A percentile compares a stretch with the other conserved stretches of the same genome.
Evolutionary conservation across 306 rosid genomes (phyloP).

Genomic region (Vigna nakashimae): DNA sequence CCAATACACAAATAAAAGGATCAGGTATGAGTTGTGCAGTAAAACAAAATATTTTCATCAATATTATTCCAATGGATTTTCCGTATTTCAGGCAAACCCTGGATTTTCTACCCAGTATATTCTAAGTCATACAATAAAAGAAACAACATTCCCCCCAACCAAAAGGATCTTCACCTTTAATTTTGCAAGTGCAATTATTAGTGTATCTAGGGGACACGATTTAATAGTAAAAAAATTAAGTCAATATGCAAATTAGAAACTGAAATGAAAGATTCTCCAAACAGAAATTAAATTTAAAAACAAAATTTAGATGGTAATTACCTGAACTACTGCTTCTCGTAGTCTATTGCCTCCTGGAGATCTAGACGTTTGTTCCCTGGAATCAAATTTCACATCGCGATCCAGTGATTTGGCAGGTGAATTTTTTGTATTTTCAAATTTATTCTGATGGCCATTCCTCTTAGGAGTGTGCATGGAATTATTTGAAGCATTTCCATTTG

Average conservation of each 20-base stretch:
- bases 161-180: background rate
- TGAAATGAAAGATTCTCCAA: conserved; percentile 28
- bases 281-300: conserved; percentile 33
- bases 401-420: conserved; percentile 54
- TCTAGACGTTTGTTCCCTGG: conserved; percentile 52
- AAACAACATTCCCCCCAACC: background rate
- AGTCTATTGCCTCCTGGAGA: conserved; percentile 66
- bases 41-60: conserved; percentile 6
- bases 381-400: conserved; percentile 53
- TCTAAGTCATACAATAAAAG: conserved; percentile 1
- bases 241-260: conserved; percentile 27
- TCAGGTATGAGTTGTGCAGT: background rate
- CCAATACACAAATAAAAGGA: conserved; percentile 7
- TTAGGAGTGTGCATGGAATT: conserved; percentile 44
- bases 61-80: conserved; percentile 24
- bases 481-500: conserved; percentile 54
- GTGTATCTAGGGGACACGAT: conserved; percentile 24
- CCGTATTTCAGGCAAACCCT: background rate
- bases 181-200: conserved; percentile 5
- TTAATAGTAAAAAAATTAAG: background rate
- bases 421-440: conserved; percentile 51
- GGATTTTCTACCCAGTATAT: background rate
- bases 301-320: conserved; percentile 48
- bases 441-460: conserved; percentile 50
- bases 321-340: conserved; percentile 80